These are phyloP conservation scores for Hyphopichia buzzinii DNA, from an alignment of 1,139 yeast species.

Conservation along the genomic window DNA sequence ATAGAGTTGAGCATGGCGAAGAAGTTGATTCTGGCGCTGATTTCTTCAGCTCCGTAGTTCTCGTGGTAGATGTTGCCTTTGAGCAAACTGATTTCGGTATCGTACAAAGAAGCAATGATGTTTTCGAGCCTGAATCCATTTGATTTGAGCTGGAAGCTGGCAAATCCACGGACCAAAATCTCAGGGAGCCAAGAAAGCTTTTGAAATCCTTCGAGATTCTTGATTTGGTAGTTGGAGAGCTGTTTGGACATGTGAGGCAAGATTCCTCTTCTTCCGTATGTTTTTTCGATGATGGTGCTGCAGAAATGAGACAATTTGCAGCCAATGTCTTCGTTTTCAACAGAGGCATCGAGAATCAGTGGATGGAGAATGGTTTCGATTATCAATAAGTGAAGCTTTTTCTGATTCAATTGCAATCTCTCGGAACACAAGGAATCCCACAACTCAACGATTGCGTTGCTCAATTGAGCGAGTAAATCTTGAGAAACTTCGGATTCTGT, in stretches of 20 bases:
- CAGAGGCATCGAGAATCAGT: slow-evolving; percentile 17
- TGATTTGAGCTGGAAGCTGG: slow-evolving; percentile 52
- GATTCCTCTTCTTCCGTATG: slow-evolving; percentile 67
- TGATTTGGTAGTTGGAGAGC: slow-evolving; percentile 41
- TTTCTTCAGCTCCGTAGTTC: slow-evolving; percentile 62
- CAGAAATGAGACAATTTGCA: slow-evolving; percentile 36
- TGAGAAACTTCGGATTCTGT: slow-evolving; percentile 2
- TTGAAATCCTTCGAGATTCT: slow-evolving; percentile 30
- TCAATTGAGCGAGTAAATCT: slow-evolving; percentile 14
- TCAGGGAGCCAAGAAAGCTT: slow-evolving; percentile 52
- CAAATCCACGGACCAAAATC: slow-evolving; percentile 46
- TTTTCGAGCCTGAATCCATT: slow-evolving; percentile 62
- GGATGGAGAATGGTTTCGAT: slow-evolving; percentile 44
- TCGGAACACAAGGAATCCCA: slow-evolving; percentile 64
- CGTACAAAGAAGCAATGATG: slow-evolving; percentile 52
- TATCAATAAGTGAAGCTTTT: slow-evolving; percentile 55
- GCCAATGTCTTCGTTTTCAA: slow-evolving; percentile 21
- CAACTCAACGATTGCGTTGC: slow-evolving; percentile 35
- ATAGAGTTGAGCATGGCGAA: slow-evolving; percentile 43
- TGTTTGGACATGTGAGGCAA: slow-evolving; percentile 56
- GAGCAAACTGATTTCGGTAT: slow-evolving; percentile 26
- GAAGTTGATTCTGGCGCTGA: slow-evolving; percentile 50
- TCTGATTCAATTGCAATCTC: slow-evolving; percentile 64
- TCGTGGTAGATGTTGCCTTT: slow-evolving; percentile 39
- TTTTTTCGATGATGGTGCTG: slow-evolving; percentile 42